Base-by-base conservation (phyloP, 306 rosid species). In the Malus asiatica region DNA sequence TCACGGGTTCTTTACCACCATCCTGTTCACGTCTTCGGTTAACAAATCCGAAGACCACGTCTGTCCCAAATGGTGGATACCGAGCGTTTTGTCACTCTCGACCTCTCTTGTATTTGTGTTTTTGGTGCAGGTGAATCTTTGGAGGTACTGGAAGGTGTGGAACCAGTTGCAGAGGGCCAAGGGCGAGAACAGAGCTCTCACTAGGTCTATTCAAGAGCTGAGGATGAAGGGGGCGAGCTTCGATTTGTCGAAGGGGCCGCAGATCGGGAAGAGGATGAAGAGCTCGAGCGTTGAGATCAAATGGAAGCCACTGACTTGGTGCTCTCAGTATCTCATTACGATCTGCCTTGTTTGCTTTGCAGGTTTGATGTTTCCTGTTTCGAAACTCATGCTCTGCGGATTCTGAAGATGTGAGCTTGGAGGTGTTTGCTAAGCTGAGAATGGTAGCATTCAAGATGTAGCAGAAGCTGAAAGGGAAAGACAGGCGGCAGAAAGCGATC, bases 161-260 rank as follows among this genome's bases (percentile, higher is more conserved):
- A 81, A 70, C 40, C 88, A 83, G 77, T 68, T 92, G 81, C 87
- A 80, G 44, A 84, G 84, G 81, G 97, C 89, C 78, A 88, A 77
- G 79, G 81, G 53, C 15, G 96, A 83, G 3, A 76, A 83, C 1
- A 78, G 99, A 20, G 84, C 86, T 0, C 70, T 95, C 46, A 77
- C 71, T 0, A 85, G 97, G 86, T 89, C 93, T 22, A 81, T 89
- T 9, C 92, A 86, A 66, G 99, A 95, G 79, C 71, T 92, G 85
- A 92, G 97, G 78, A 95, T 92, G 99, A 92, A 90, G 68, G 99
- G 99, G 15, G 85, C 87, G 4, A 89, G 96, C 82, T 95, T 92
- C 67, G 96, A 95, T 83, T 42, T 95, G 83, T 88, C 88, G 0
- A 95, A 90, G 65, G 93, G 88, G 78, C 93, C 93, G 1, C 75